Evolutionary conservation across 169 alveolate species (phyloP).

Genomic region (Plasmodium sp.): DNA sequence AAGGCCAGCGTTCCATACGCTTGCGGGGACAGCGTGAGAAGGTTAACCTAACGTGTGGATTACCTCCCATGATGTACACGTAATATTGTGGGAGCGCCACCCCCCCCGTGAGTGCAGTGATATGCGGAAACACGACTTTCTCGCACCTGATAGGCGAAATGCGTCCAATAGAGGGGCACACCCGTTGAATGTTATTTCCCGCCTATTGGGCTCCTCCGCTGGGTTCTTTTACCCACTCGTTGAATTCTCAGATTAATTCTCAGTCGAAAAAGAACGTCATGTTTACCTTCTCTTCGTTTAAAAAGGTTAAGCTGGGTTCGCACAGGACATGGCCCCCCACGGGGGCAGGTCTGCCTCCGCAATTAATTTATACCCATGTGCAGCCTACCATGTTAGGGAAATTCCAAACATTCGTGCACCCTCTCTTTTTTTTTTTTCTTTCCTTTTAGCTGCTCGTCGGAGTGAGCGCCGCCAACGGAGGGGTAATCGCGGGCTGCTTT

Average conservation of each 20-base stretch:
- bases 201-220: not conserved
- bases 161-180: not conserved
- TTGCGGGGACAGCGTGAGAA: not conserved
- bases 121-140: not conserved
- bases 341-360: not conserved
- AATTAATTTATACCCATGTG: not conserved
- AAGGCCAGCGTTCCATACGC: not conserved
- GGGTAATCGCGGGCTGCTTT: conserved; percentile 48
- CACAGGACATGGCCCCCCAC: not conserved
- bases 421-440: not conserved
- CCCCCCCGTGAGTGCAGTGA: not conserved
- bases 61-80: not conserved
- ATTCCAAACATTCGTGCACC: not conserved
- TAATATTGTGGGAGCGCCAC: not conserved
- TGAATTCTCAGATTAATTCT: not conserved
- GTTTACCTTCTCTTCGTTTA: conserved; percentile 70
- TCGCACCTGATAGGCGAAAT: not conserved
- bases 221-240: not conserved
- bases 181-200: not conserved
- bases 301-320: conserved; percentile 38
- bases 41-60: not conserved
- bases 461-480: conserved; percentile 65
- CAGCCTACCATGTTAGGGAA: not conserved
- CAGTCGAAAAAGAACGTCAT: conserved; percentile 3
- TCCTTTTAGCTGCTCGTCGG: conserved; percentile 58